Evolutionary conservation across 148 eudicot species (phyloP).

Genomic region (Vaccinium darrowii): DNA sequence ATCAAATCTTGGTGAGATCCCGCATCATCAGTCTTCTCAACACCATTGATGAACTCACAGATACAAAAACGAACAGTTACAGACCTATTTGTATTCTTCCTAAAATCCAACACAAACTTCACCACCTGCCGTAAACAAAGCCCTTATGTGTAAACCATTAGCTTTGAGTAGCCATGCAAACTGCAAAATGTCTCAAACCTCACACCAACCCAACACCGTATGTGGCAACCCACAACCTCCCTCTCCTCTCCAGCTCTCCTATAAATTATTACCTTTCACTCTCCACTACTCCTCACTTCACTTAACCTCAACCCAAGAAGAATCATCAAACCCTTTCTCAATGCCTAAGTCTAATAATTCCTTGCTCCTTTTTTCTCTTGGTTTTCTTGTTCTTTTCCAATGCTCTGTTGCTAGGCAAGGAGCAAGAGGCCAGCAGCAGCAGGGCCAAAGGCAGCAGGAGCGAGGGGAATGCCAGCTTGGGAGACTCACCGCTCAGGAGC

Average conservation of each 20-base stretch:
- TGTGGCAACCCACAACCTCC: slow-evolving; percentile 31
- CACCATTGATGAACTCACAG: not conserved
- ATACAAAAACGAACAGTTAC: too few relatives aligned
- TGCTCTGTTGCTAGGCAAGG: slow-evolving; percentile 31
- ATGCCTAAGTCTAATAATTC: slow-evolving; percentile 38
- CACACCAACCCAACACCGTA: not conserved
- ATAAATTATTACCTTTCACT: slow-evolving; percentile 32
- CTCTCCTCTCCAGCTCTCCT: slow-evolving; percentile 24
- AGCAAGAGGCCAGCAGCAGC: not conserved
- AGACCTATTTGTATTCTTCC: too few relatives aligned
- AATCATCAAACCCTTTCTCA: not conserved
- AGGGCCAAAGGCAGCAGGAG: not conserved
- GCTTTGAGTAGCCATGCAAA: slow-evolving; percentile 36
- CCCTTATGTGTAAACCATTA: slow-evolving; percentile 37
- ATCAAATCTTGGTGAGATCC: not conserved
- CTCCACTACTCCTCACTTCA: not conserved
- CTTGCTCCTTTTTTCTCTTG: slow-evolving; percentile 26
- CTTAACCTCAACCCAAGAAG: not conserved
- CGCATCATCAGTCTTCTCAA: not conserved
- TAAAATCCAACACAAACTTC: not conserved
- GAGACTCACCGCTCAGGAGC: slow-evolving; percentile 48
- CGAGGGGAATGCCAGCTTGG: slow-evolving; percentile 45
- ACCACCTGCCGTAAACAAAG: not conserved
- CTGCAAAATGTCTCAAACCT: slow-evolving; percentile 34
- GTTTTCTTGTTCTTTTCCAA: slow-evolving; percentile 33